These are phyloP conservation scores for Fagus sylvatica DNA, from an alignment of 306 rosid genomes.

Conservation along the genomic window DNA sequence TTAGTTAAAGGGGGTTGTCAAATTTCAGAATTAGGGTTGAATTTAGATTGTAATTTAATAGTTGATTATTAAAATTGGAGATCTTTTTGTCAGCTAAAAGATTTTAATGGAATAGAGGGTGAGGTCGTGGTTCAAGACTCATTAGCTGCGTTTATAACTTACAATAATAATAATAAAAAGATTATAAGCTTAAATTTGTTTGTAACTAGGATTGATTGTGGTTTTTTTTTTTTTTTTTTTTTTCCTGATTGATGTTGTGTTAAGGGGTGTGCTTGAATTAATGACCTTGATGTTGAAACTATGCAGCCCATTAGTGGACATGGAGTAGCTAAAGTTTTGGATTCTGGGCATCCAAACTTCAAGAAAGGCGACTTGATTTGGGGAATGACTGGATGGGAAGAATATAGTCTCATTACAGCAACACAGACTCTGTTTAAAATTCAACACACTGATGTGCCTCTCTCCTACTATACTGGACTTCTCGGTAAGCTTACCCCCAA, in stretches of 20 bases:
- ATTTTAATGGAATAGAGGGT: no score
- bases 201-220: background rate
- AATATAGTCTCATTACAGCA: conserved; percentile 22
- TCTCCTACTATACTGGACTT: conserved; percentile 38
- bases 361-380: conserved; percentile 33
- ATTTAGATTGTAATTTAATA: no score
- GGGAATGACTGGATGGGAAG: conserved; percentile 38
- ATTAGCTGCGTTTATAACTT: no score
- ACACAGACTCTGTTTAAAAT: conserved; percentile 18
- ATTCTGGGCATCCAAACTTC: conserved; percentile 28
- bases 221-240: no score
- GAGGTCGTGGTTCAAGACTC: no score
- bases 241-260: background rate
- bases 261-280: background rate
- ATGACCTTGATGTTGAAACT: conserved; percentile 3
- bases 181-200: background rate
- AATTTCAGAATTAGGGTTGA: background rate
- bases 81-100: no score
- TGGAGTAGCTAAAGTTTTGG: conserved; percentile 40
- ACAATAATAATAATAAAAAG: no score
- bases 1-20: background rate
- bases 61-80: no score
- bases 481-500: conserved; percentile 22
- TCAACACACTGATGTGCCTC: conserved; percentile 34
- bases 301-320: conserved; percentile 34